Evolutionary conservation across 192 early-diverging fungal species (phyloP), one percentile per base, ranked within the genome.

Genomic region (Nowakowskiella sp.): DNA sequence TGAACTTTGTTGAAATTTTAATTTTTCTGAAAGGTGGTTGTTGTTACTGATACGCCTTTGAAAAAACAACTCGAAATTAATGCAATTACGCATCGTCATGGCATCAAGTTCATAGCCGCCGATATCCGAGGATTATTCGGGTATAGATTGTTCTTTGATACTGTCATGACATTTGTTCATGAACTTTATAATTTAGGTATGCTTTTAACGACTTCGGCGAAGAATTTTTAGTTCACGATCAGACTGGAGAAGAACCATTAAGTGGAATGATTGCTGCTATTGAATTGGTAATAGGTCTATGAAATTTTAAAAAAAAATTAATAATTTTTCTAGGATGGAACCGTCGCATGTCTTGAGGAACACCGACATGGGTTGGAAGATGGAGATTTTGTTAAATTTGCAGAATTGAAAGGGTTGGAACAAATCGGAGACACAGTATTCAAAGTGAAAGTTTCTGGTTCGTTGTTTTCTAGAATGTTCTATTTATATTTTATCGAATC

Each of bases 291-390:
- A 69, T 73, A 28, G 76, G 74, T 16, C 19, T 47, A 27, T 45
- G 10, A 8, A 26, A 10, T 57, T 61, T 21, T 60, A 42, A 6
- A 43, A 6, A n/a, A 47, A 21, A 29, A 34, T 23, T 64, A 6
- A 9, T 32, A 71, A 65, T 71, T 49, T 36, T 80, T 88, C 19
- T 62, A 62, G 5, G 87, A 95, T 44, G 90, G 87, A 46, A 76
- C 92, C 47, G 91, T 99, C 22, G 92, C 92, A 9, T 94, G 90
- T 62, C 70, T 97, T 51, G 96, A 97, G 61, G 96, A 99, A 59
- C 83, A 88, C 16, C 85, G 96, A 26, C 96, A 99, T 60, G 94
- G 94, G 19, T 69, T 99, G n/a, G 92, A 94, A 64, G 94, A 97
- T 67, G 96, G 96, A 4, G 91, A 96, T 61, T 82, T 76, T 64